Evolutionary conservation across 2,329 filamentous ascomycete species (phyloP).

Genomic region (Raffaelea arxii): DNA sequence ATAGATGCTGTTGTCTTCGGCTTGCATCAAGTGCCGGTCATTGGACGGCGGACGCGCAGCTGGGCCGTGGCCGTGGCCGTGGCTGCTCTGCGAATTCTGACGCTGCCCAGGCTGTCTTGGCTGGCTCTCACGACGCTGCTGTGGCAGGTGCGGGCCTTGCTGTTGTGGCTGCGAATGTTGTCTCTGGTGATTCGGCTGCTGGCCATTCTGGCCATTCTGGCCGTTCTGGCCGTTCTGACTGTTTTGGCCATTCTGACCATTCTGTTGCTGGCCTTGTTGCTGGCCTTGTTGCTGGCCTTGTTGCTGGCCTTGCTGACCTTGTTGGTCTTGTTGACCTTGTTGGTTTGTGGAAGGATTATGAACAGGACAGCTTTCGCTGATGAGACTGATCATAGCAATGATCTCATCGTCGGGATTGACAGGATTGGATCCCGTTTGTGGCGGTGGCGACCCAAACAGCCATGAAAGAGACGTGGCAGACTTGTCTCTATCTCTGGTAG

Average conservation of each 20-base stretch:
- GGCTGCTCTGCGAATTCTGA: too few relatives aligned
- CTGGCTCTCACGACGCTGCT: too few relatives aligned
- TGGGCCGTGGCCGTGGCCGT: too few relatives aligned
- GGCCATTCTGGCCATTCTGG: too few relatives aligned
- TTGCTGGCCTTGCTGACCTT: background rate
- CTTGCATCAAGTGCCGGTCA: too few relatives aligned
- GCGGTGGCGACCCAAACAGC: constrained; percentile 1
- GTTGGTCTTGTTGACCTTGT: background rate
- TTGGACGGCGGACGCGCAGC: too few relatives aligned
- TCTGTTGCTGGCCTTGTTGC: background rate
- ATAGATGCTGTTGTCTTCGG: constrained; percentile 4
- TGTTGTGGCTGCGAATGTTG: background rate
- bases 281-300: background rate
- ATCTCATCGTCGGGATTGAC: constrained; percentile 8
- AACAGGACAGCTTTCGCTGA: constrained; percentile 3
- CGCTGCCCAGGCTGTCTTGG: too few relatives aligned
- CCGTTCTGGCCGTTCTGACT: too few relatives aligned
- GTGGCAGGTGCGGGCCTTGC: too few relatives aligned
- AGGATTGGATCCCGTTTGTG: background rate
- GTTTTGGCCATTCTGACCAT: background rate
- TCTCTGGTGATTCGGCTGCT: too few relatives aligned
- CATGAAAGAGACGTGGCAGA: background rate
- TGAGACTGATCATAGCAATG: constrained; percentile 9
- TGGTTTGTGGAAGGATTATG: constrained; percentile 3
- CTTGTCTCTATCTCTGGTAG: background rate